These are phyloP conservation scores for Coniochaeta sp. DNA, from an alignment of 2,329 filamentous ascomycete species.

Conservation along the genomic window DNA sequence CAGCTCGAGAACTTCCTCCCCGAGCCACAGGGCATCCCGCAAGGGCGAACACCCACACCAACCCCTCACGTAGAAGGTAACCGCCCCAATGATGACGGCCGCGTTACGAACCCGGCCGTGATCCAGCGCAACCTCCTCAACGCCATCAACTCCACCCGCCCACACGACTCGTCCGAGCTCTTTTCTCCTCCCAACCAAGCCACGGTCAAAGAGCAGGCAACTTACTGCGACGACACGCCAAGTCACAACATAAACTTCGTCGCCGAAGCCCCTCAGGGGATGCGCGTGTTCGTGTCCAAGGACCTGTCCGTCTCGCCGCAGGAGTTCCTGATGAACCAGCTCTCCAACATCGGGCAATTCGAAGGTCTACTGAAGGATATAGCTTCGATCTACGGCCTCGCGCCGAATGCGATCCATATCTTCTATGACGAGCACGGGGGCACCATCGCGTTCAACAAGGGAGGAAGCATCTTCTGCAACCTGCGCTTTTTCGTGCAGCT, in stretches of 20 bases:
- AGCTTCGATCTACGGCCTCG: conserved; percentile 64
- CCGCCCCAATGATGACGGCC: conserved; percentile 32
- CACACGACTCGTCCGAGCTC: conserved; percentile 66
- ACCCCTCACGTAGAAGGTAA: not conserved
- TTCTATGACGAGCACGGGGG: conserved; percentile 74
- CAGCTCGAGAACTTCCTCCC: conserved; percentile 37
- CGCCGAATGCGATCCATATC: conserved; percentile 65
- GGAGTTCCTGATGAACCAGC: conserved; percentile 54
- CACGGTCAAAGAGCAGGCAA: conserved; percentile 70
- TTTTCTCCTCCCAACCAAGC: conserved; percentile 66
- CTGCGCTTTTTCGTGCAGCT: conserved; percentile 77
- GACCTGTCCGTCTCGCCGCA: conserved; percentile 38
- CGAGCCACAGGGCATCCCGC: conserved; percentile 9
- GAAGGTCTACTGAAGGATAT: conserved; percentile 62
- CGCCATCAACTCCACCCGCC: conserved; percentile 70
- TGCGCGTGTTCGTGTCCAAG: conserved; percentile 65
- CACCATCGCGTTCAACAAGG: conserved; percentile 88
- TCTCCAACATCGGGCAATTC: conserved; percentile 60
- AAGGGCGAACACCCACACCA: not conserved
- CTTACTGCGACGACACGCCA: conserved; percentile 76
- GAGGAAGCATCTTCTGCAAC: conserved; percentile 89
- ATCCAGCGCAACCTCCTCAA: conserved; percentile 66
- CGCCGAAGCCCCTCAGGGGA: conserved; percentile 61
- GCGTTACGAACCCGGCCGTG: conserved; percentile 51
- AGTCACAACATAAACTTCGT: conserved; percentile 66